Evolutionary conservation across 768 basidiomycete species (phyloP), one percentile per base, ranked within the genome.

Genomic region (Macrolepiota dolichaula): DNA sequence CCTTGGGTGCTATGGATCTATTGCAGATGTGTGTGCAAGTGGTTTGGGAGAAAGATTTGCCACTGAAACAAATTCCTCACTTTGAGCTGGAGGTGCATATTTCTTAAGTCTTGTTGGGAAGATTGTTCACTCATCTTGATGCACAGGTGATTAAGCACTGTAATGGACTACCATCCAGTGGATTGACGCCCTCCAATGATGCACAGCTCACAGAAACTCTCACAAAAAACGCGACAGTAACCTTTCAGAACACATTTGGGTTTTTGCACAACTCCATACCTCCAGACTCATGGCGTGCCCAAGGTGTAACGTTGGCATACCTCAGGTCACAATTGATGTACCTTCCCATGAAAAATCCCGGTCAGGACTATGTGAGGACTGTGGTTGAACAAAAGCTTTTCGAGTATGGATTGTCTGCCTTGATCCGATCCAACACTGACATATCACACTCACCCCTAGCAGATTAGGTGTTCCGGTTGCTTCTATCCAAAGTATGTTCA

Each of bases 11-110:
- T 0, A 98, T 98, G 97, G 96, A 99, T 73, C 75, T 98, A 51
- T 92, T 92, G 7, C 97, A 98, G 73, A 98, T 98, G 96, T 96
- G 94, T 73, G 93, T 98, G 4, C 97, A 98, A 72, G 95, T 91
- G 0, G 88, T 96, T 74, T 98, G 97, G 97, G 96, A 98, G 70
- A 89, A 87, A 10, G 97, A 99, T 73, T 94, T 92, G 38, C 95
- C 96, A 0, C 74, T 98, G 66, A 94, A 92, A 70, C 96, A 99
- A 72, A 89, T 99, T 46, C 97, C 97, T 10, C 95, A 97, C 74
- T 99, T 98, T 74, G 94, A 96, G 66, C 75, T 86, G 5, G 93
- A 96, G 57, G 92, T 96, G 67, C 56, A 81, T 67, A 19, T 57
- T 53, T 37, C 13, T 32, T 27, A 44, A 29, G 17, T 6, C 50